Evolutionary conservation across 2,329 filamentous ascomycete species (phyloP).

Genomic region (Clonostachys solani): DNA sequence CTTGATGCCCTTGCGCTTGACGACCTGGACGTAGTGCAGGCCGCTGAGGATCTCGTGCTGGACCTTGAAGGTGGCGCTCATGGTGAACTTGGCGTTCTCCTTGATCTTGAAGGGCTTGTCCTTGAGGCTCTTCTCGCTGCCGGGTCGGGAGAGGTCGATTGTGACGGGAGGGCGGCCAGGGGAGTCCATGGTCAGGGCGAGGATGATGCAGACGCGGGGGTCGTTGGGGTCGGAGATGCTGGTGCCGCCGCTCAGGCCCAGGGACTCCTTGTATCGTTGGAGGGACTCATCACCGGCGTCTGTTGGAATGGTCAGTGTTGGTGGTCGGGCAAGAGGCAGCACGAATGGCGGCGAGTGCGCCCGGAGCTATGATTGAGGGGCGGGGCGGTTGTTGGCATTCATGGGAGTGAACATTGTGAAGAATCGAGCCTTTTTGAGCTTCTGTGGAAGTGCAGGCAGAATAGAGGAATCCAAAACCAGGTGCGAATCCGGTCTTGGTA

Average conservation of each 20-base stretch:
- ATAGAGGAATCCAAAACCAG: background rate
- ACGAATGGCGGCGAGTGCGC: no score
- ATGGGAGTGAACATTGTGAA: no score
- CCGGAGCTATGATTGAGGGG: no score
- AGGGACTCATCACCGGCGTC: slow-evolving; percentile 83
- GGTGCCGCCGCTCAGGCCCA: slow-evolving; percentile 75
- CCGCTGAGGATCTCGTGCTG: slow-evolving; percentile 96
- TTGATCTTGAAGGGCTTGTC: slow-evolving; percentile 96
- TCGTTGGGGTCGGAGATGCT: slow-evolving; percentile 75
- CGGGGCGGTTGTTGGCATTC: background rate
- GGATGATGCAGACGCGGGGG: slow-evolving; percentile 87
- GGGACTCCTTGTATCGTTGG: slow-evolving; percentile 94
- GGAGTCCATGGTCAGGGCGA: slow-evolving; percentile 83
- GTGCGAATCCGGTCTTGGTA: background rate
- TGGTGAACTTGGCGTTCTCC: slow-evolving; percentile 89
- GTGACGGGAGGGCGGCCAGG: slow-evolving; percentile 79
- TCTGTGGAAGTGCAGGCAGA: background rate
- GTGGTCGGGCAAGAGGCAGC: background rate
- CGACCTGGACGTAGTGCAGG: slow-evolving; percentile 90
- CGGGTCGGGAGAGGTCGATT: slow-evolving; percentile 76
- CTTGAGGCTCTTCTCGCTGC: slow-evolving; percentile 74
- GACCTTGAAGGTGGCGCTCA: slow-evolving; percentile 91
- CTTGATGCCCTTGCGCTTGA: slow-evolving; percentile 83
- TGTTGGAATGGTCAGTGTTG: slow-evolving; percentile 17
- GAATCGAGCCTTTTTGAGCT: no score